These are phyloP conservation scores for Alternaria tenuissima DNA, from an alignment of 2,329 filamentous ascomycete species.

Conservation along the genomic window DNA sequence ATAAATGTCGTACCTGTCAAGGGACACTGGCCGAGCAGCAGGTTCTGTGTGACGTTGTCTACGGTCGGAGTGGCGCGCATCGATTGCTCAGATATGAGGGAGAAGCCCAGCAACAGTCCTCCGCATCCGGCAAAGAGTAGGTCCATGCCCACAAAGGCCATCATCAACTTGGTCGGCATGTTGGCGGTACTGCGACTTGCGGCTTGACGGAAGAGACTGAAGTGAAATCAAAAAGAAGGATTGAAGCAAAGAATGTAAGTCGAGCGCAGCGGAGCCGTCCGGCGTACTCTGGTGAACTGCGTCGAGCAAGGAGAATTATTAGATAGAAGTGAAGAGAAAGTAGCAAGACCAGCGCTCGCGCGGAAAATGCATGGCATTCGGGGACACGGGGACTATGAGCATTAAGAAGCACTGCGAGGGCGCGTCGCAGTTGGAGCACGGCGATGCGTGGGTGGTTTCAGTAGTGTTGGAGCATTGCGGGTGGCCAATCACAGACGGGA, in stretches of 20 bases:
- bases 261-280: constrained; percentile 49
- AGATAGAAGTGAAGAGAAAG: constrained; percentile 40
- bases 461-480: constrained; percentile 40
- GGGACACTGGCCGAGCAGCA: constrained; percentile 63
- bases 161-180: constrained; percentile 63
- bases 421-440: constrained; percentile 43
- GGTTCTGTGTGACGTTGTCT: constrained; percentile 59
- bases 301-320: constrained; percentile 41
- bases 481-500: constrained; percentile 39
- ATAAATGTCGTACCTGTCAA: constrained; percentile 57
- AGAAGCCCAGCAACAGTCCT: constrained; percentile 61
- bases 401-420: constrained; percentile 45
- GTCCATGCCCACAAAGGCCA: constrained; percentile 61
- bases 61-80: constrained; percentile 55
- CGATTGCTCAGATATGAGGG: constrained; percentile 59
- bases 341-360: constrained; percentile 33
- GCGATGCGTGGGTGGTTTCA: constrained; percentile 48
- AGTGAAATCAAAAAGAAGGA: constrained; percentile 4
- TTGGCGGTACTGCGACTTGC: constrained; percentile 35
- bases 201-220: constrained; percentile 18
- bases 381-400: constrained; percentile 37
- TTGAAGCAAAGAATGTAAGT: constrained; percentile 42
- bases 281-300: constrained; percentile 47
- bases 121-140: constrained; percentile 62
- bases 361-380: constrained; percentile 35